These are phyloP conservation scores for Saccharomycopsis selenospora DNA, from an alignment of 805 yeast genomes.

Conservation along the genomic window DNA sequence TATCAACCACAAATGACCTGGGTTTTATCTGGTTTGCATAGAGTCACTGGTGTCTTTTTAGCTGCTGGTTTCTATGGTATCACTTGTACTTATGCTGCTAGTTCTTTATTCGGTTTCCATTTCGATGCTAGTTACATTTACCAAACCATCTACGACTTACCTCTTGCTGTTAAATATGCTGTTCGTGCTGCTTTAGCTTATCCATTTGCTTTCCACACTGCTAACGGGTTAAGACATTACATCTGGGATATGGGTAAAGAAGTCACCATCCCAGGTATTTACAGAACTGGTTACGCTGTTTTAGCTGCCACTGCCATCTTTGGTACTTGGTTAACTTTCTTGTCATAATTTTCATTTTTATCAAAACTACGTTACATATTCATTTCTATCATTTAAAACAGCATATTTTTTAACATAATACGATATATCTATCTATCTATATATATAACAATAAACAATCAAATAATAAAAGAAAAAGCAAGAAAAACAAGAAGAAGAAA, in stretches of 20 bases:
- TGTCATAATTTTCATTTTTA: too few species aligned
- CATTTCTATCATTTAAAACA: too few species aligned
- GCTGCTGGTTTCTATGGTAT: slow-evolving; percentile 75
- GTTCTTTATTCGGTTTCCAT: slow-evolving; percentile 54
- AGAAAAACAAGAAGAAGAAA: background rate
- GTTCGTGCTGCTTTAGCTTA: slow-evolving; percentile 66
- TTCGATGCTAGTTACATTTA: slow-evolving; percentile 48
- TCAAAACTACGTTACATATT: too few species aligned
- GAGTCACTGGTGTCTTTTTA: slow-evolving; percentile 80
- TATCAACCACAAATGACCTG: slow-evolving; percentile 88
- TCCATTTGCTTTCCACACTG: slow-evolving; percentile 82
- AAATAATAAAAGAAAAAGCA: background rate
- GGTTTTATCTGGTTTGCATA: slow-evolving; percentile 73
- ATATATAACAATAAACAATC: background rate
- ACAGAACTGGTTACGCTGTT: slow-evolving; percentile 84
- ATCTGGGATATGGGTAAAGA: slow-evolving; percentile 86
- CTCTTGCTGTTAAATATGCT: slow-evolving; percentile 51
- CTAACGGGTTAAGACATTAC: slow-evolving; percentile 88
- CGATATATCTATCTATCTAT: too few species aligned
- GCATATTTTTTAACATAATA: too few species aligned
- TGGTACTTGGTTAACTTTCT: slow-evolving; percentile 48
- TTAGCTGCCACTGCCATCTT: slow-evolving; percentile 47
- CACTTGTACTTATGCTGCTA: slow-evolving; percentile 66
- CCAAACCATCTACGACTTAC: slow-evolving; percentile 52
- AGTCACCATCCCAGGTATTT: slow-evolving; percentile 78